Conservation (phyloP, 1,284 basidiomycete genomes). For the Fomitopsis palustris region DNA sequence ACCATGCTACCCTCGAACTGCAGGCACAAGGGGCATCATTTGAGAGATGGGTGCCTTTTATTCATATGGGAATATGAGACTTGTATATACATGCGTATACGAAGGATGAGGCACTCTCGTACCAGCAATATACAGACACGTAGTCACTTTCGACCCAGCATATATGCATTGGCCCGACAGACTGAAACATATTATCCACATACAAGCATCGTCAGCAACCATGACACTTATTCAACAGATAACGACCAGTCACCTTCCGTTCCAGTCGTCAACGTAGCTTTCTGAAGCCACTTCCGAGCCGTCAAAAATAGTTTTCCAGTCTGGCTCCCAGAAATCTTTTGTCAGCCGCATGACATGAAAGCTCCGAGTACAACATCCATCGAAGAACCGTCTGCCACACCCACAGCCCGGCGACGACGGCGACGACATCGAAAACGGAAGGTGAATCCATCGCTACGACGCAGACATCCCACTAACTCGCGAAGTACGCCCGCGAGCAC, state of each 20-base stretch:
- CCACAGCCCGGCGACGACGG: background rate
- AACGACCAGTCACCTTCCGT: no score
- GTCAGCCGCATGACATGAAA: background rate
- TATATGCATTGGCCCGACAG: no score
- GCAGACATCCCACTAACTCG: background rate
- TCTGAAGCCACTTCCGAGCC: no score
- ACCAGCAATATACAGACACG: no score
- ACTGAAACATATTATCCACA: no score
- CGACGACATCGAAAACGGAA: background rate
- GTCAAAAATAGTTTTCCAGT: background rate
- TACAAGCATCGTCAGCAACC: no score
- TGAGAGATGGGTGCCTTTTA: background rate
- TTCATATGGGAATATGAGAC: background rate
- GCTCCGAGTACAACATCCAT: background rate
- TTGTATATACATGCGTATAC: no score
- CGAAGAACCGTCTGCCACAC: background rate
- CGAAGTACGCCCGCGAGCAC: background rate
- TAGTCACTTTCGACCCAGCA: no score
- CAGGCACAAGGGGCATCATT: background rate
- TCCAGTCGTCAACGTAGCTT: background rate
- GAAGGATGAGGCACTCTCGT: no score
- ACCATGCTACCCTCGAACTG: background rate
- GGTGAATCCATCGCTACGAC: background rate
- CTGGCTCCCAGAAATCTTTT: no score
- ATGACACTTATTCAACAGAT: no score